phyloP scores from a whole-genome alignment of 140 eudicot species.

The Ambrosia hybrid region DNA sequence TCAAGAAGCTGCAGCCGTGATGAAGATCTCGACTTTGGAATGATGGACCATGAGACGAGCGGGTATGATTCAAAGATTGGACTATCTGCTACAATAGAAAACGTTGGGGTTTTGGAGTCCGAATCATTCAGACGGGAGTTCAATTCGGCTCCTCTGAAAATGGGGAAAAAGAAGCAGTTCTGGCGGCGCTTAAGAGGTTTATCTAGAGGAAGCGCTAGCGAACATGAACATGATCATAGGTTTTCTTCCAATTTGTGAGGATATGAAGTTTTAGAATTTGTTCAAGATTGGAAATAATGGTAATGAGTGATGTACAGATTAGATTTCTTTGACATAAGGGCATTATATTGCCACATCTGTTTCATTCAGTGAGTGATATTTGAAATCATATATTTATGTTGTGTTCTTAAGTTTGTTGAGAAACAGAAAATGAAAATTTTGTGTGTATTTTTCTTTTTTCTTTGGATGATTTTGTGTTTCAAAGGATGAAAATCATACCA shows the following conservation, averaged over 20 bases:
- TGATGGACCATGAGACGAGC: conserved; percentile 30
- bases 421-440: background rate
- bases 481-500: background rate
- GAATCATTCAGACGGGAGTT: conserved; percentile 63
- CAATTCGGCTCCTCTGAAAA: conserved; percentile 74
- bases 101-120: conserved; percentile 47
- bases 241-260: conserved; percentile 41
- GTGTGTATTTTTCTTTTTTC: background rate
- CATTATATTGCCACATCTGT: conserved; percentile 7
- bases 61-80: conserved; percentile 39
- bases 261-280: background rate
- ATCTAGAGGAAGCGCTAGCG: conserved; percentile 64
- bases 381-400: conserved; percentile 3
- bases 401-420: conserved; percentile 9
- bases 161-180: conserved; percentile 53
- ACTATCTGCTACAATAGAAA: conserved; percentile 44
- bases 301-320: conserved; percentile 27
- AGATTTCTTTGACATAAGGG: conserved; percentile 10
- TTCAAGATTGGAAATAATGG: conserved; percentile 1
- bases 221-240: conserved; percentile 51
- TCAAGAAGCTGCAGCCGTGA: conserved; percentile 38
- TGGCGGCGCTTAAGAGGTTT: conserved; percentile 53
- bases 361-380: background rate
- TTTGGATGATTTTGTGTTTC: background rate
- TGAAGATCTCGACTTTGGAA: conserved; percentile 27